A percentile compares a stretch with the other conserved stretches of the same genome.
These are phyloP conservation scores for Rhizopogon salebrosus DNA, from an alignment of 768 basidiomycete species.

Conservation along the genomic window DNA sequence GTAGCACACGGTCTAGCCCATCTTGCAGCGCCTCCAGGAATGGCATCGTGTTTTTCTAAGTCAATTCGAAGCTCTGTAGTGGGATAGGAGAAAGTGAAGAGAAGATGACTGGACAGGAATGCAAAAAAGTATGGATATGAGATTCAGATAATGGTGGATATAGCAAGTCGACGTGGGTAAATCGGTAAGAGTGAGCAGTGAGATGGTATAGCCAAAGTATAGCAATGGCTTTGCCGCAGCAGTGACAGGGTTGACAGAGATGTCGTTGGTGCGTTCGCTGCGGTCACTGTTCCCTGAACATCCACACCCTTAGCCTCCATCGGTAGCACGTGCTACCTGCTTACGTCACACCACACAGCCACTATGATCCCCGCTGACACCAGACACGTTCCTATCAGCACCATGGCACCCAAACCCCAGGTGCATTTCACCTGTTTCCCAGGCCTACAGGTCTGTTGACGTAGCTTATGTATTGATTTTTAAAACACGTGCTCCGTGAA, in stretches of 20 bases:
- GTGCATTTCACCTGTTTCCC: too few relatives aligned
- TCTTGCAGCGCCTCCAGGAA: conserved; percentile 26
- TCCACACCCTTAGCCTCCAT: neutral
- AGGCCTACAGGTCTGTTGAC: too few relatives aligned
- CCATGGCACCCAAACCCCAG: too few relatives aligned
- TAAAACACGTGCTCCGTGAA: neutral
- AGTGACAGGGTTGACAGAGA: neutral
- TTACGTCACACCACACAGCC: conserved; percentile 15
- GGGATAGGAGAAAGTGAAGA: neutral
- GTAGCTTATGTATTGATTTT: too few relatives aligned
- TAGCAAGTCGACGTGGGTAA: conserved; percentile 1
- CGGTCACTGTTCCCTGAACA: neutral
- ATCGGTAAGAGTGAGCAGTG: neutral
- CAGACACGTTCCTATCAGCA: too few relatives aligned
- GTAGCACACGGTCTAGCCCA: conserved; percentile 26
- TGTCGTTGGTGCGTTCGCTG: neutral
- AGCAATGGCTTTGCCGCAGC: conserved; percentile 8
- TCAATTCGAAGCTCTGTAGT: neutral
- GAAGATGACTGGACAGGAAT: neutral
- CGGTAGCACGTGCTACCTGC: conserved; percentile 17
- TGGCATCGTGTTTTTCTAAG: conserved; percentile 12
- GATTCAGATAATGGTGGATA: neutral
- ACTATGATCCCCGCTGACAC: too few relatives aligned
- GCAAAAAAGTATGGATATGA: conserved; percentile 2
- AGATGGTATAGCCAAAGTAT: conserved; percentile 11